Conservation (phyloP, 129 eudicot species). For the Deinandra increscens region DNA sequence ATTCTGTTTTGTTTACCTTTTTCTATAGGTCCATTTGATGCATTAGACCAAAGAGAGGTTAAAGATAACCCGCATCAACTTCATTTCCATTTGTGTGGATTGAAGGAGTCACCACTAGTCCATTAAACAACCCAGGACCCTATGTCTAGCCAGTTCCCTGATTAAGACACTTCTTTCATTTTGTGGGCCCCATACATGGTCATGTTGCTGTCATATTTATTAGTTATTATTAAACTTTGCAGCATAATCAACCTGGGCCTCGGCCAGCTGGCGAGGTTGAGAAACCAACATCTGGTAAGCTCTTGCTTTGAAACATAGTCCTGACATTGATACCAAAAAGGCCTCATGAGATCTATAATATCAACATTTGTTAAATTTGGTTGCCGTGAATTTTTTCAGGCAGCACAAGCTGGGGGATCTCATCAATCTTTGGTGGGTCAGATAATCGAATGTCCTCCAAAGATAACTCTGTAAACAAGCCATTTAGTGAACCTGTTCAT, state of each 20-base stretch:
- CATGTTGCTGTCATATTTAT: background rate
- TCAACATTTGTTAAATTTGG: constrained; percentile 3
- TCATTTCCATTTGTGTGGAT: background rate
- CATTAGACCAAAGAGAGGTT: background rate
- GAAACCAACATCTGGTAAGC: constrained; percentile 61
- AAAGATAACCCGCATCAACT: too few relatives aligned
- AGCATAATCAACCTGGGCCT: constrained; percentile 44
- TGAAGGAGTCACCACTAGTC: background rate
- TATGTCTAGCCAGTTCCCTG: background rate
- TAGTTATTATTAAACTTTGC: background rate
- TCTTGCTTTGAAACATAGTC: background rate
- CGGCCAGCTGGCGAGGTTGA: constrained; percentile 68
- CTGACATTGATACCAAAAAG: background rate
- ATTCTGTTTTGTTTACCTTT: background rate
- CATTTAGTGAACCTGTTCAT: constrained; percentile 64
- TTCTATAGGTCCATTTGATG: background rate
- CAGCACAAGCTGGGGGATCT: constrained; percentile 83
- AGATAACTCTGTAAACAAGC: constrained; percentile 63
- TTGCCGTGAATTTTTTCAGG: constrained; percentile 26
- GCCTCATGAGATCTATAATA: background rate
- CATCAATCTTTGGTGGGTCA: constrained; percentile 79
- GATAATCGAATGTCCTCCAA: constrained; percentile 61
- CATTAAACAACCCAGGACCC: background rate
- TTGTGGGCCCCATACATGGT: background rate
- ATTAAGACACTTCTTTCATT: background rate